These are phyloP conservation scores for Leonotis leonurus DNA, from an alignment of 257 asterid genomes.

Conservation along the genomic window DNA sequence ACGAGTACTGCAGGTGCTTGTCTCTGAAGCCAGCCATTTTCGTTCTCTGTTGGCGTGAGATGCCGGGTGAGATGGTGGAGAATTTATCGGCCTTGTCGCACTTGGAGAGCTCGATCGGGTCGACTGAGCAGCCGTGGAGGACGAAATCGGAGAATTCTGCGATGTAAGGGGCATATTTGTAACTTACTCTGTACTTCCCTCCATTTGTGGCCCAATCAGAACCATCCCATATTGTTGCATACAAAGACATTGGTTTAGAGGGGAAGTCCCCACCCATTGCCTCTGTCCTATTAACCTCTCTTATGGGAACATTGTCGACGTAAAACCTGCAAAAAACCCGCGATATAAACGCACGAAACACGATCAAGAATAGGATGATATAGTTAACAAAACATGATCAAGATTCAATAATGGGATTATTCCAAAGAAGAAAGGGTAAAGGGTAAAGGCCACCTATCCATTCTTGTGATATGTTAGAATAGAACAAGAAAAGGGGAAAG, in stretches of 20 bases:
- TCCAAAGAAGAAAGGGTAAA: background rate
- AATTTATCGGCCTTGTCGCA: conserved; percentile 25
- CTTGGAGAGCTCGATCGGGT: conserved; percentile 45
- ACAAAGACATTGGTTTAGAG: conserved; percentile 72
- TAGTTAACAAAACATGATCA: background rate
- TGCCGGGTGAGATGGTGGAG: conserved; percentile 27
- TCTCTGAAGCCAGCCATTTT: conserved; percentile 52
- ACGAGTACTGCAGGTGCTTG: conserved; percentile 66
- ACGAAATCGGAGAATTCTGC: conserved; percentile 58
- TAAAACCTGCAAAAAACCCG: conserved; percentile 57
- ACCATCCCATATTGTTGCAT: conserved; percentile 93
- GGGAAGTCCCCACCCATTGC: conserved; percentile 86
- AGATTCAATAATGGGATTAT: no score
- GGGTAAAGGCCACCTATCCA: conserved; percentile 3
- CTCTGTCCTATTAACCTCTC: conserved; percentile 61
- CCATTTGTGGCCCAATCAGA: conserved; percentile 87
- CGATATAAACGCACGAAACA: conserved; percentile 18
- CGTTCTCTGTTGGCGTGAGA: conserved; percentile 32
- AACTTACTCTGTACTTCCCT: conserved; percentile 58
- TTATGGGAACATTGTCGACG: conserved; percentile 65
- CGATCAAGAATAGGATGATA: conserved; percentile 3
- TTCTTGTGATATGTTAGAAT: conserved; percentile 9
- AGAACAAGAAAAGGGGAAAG: background rate
- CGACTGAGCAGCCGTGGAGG: conserved; percentile 72
- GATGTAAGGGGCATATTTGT: conserved; percentile 68